Evolutionary conservation across 495 filamentous ascomycete genomes (phyloP), one percentile per base, ranked within the genome.

Genomic region (Hyphodiscus hymeniophilus): DNA sequence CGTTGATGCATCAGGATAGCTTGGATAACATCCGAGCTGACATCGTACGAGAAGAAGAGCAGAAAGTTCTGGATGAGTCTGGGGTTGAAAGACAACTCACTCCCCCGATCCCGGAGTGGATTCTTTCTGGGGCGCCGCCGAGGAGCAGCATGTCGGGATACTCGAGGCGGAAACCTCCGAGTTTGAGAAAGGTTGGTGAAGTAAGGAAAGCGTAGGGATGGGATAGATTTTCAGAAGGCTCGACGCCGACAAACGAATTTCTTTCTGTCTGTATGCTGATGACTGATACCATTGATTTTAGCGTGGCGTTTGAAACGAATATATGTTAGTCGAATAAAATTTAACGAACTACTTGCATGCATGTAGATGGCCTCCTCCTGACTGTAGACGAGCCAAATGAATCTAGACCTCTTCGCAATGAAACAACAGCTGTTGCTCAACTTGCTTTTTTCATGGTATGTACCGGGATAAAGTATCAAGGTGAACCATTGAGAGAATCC

Each of bases 81-180:
- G 36, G 57, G 55, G 61, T 46, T 56, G 66, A 68, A 61, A 51
- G 62, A 55, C 36, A 40, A 43, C 70, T 81, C 66, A 76, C 76
- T 5, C 75, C 76, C 2, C 74, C 76, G 2, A 76, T 80, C 34
- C 76, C 76, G 0, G 75, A 78, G 13, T 79, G 72, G 64, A 68
- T 81, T 36, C 56, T 81, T 21, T 68, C 60, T 40, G 66, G 69
- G 8, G 41, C 41, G 1, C 72, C 73, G 7, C 63, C 66, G 8
- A 59, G 64, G 40, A 69, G 59, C 32, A 76, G 68, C 51, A 51
- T 73, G 45, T 43, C 61, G 30, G 63, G 61, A 1, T 70, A 59
- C 26, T 23, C 42, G 20, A 50, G 58, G 33, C 57, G 46, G 43
- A 52, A 54, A 34, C 38, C 36, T 33, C 31, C 26, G 23, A 45